Conservation (phyloP, 1,284 basidiomycete genomes). For the Kalmanozyma brasiliensis region DNA sequence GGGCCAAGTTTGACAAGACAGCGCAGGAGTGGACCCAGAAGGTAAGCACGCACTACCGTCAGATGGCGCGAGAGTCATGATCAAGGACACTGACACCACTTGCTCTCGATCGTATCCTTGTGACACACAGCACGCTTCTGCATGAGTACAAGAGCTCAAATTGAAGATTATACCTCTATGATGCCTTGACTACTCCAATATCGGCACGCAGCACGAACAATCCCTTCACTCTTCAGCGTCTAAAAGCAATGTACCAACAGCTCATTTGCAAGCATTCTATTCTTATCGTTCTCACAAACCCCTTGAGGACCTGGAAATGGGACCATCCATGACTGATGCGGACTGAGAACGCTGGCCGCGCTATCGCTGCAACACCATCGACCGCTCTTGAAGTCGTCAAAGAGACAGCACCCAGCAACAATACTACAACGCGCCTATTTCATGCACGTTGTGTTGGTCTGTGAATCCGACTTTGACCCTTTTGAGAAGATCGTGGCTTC, state of each 20-base stretch:
- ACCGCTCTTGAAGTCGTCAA: too few species aligned
- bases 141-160: constrained; percentile 5
- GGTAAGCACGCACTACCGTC: too few species aligned
- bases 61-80: too few species aligned
- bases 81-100: too few species aligned
- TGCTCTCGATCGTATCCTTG: too few species aligned
- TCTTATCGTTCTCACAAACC: background rate
- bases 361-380: too few species aligned
- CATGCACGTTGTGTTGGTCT: constrained; percentile 15
- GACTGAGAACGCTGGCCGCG: too few species aligned
- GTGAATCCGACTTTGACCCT: background rate
- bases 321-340: too few species aligned
- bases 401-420: too few species aligned
- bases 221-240: background rate
- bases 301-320: background rate
- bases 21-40: constrained; percentile 60
- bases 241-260: constrained; percentile 33
- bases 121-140: constrained; percentile 26
- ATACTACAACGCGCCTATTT: background rate
- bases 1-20: constrained; percentile 54
- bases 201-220: background rate
- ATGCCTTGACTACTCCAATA: too few species aligned
- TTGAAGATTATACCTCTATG: too few species aligned
- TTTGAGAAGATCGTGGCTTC: too few species aligned
- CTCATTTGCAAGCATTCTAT: constrained; percentile 8